These are phyloP conservation scores for Pseudocercospora crystallina DNA, from an alignment of 2,329 filamentous ascomycete genomes.

Conservation along the genomic window DNA sequence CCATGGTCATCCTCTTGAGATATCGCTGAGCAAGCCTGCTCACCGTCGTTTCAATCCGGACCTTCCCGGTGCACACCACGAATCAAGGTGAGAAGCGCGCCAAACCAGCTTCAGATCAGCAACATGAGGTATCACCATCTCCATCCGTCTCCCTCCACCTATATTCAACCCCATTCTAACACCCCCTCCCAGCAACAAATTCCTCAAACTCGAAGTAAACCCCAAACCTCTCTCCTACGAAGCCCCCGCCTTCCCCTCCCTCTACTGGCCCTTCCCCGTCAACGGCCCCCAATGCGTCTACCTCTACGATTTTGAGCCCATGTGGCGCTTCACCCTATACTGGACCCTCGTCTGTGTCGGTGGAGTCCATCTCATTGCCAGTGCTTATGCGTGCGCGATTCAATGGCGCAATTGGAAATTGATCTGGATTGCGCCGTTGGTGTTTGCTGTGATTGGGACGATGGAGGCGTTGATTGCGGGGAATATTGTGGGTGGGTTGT, in stretches of 20 bases:
- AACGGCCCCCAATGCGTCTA: constrained; percentile 57
- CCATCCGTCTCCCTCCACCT: background rate
- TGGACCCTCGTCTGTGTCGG: constrained; percentile 83
- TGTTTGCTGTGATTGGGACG: constrained; percentile 70
- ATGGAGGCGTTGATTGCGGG: constrained; percentile 77
- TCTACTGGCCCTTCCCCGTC: constrained; percentile 71
- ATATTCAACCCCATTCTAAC: background rate
- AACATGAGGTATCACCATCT: constrained; percentile 10
- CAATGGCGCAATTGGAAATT: constrained; percentile 60
- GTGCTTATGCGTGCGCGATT: constrained; percentile 69
- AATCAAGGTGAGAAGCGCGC: too few relatives aligned
- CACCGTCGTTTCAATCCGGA: too few relatives aligned
- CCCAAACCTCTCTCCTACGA: constrained; percentile 60
- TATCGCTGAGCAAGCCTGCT: too few relatives aligned
- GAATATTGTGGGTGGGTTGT: constrained; percentile 79
- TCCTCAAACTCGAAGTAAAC: constrained; percentile 47
- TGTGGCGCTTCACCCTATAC: constrained; percentile 82
- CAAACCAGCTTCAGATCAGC: background rate
- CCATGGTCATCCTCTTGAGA: too few relatives aligned
- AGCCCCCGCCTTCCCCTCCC: constrained; percentile 73
- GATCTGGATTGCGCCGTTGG: constrained; percentile 69
- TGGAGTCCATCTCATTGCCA: constrained; percentile 71
- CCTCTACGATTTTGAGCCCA: constrained; percentile 73
- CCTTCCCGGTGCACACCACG: too few relatives aligned
- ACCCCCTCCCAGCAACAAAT: constrained; percentile 33